Evolutionary conservation across 306 rosid genomes (phyloP), one percentile per base, ranked within the genome.

Genomic region (Cucurbita maxima): DNA sequence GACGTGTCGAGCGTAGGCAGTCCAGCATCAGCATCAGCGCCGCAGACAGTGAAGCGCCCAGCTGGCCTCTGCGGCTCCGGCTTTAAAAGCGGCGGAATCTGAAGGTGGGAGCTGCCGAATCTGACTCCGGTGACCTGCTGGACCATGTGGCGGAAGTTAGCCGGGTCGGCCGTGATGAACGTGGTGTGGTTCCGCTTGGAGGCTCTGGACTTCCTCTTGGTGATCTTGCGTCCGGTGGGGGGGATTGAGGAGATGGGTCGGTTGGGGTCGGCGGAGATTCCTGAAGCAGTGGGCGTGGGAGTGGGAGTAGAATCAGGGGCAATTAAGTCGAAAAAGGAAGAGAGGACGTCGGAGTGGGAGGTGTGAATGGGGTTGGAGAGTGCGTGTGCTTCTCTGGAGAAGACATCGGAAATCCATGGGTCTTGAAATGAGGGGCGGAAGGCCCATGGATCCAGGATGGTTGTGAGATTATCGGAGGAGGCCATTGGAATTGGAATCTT

Each of bases 1-100:
- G 99, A 94, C 22, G 99, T 94, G 69, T 94, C 99, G 0, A 94
- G 96, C 19, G 99, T 94, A 59, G 99, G 97, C 44, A 91, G 73
- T 57, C 62, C 62, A 20, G 12, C 61, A 74, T 30, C 34, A 2
- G 34, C 34, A 30, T 30, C 34, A 30, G 81, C 86, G 3, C 81
- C 74, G 4, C 72, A 76, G 0, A 48, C 73, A 3, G 75, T 8
- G 3, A 84, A 67, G 64, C 86, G 79, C 19, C 72, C 52, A 13
- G 77, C 79, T 9, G 34, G 72, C 7, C 97, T 85, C 51, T 85
- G 92, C 0, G 99, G 91, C 77, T 91, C 99, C 14, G 99, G 99
- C 79, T 91, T 87, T 57, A 89, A 30, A 18, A 89, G 58, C 63
- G 90, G 87, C 13, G 80, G 76, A 82, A 83, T 14, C 47, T 75